A percentile compares a stretch with the other conserved stretches of the same genome.
Conservation (phyloP, 495 filamentous ascomycete species). For the Penicillium cataractarum region DNA sequence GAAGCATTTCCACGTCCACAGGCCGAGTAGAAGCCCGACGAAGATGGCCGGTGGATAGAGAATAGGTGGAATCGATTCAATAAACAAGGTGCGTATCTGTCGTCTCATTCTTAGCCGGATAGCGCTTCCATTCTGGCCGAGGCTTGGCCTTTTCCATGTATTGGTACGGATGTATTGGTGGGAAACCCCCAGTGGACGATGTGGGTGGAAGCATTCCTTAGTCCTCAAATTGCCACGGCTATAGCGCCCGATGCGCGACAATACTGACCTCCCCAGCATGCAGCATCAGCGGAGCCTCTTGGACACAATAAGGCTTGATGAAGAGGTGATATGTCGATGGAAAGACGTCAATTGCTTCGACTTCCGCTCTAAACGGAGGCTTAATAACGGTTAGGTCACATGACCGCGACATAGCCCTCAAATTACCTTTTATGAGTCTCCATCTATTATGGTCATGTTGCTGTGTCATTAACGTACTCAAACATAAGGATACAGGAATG, state of each 20-base stretch:
- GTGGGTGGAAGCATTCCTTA: neutral
- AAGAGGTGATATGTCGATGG: neutral
- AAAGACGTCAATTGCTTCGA: neutral
- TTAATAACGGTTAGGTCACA: neutral
- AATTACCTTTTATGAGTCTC: no score
- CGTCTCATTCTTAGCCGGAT: neutral
- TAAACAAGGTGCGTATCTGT: constrained; percentile 19
- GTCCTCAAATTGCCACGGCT: neutral
- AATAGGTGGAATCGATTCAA: constrained; percentile 49
- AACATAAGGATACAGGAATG: neutral
- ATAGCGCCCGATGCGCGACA: constrained; percentile 4
- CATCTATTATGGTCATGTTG: neutral
- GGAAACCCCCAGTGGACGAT: neutral
- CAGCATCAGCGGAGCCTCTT: neutral
- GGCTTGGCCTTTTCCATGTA: neutral
- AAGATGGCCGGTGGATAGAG: constrained; percentile 70
- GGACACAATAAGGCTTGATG: neutral
- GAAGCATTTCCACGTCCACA: constrained; percentile 80
- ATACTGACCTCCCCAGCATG: constrained; percentile 8
- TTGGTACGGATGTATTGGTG: neutral
- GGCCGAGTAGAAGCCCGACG: constrained; percentile 61
- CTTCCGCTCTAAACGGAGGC: neutral
- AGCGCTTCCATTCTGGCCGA: neutral
- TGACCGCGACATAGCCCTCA: neutral
- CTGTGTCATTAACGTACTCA: no score